These are phyloP conservation scores for Melanogaster broomeanus DNA, from an alignment of 768 basidiomycete genomes.

Conservation along the genomic window DNA sequence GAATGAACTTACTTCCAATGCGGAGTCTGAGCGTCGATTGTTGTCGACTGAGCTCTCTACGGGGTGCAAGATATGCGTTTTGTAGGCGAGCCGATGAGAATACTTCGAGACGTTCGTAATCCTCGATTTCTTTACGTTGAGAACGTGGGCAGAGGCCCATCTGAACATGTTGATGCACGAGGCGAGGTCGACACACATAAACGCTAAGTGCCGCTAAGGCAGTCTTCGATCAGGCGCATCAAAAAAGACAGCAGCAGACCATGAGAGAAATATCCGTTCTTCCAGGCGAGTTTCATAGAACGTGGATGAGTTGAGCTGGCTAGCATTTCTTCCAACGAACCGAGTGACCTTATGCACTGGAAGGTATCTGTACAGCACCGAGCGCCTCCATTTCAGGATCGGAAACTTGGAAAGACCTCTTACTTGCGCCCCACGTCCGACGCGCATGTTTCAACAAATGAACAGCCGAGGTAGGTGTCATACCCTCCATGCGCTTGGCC, in stretches of 20 bases:
- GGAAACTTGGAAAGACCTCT: background rate
- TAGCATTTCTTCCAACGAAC: background rate
- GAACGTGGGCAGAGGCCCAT: too few relatives aligned
- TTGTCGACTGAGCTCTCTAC: background rate
- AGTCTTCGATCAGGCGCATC: too few relatives aligned
- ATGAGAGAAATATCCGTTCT: background rate
- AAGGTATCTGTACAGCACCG: background rate
- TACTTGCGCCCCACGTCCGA: conserved; percentile 29
- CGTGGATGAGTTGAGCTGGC: background rate
- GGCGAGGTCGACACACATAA: too few relatives aligned
- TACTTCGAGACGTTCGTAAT: too few relatives aligned
- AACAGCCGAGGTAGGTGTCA: conserved; percentile 81
- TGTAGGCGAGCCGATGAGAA: too few relatives aligned
- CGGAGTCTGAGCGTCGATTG: background rate
- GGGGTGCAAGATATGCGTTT: too few relatives aligned
- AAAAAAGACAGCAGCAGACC: too few relatives aligned
- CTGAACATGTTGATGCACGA: too few relatives aligned
- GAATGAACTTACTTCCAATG: background rate
- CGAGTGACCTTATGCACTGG: background rate
- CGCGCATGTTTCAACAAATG: conserved; percentile 65
- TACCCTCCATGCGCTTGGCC: conserved; percentile 90
- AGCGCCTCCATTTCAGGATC: background rate
- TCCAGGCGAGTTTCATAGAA: background rate
- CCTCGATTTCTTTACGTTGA: too few relatives aligned
- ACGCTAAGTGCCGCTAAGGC: too few relatives aligned